Evolutionary conservation across 176 grass and related monocot genomes (phyloP).

Genomic region (Paspalum notatum): DNA sequence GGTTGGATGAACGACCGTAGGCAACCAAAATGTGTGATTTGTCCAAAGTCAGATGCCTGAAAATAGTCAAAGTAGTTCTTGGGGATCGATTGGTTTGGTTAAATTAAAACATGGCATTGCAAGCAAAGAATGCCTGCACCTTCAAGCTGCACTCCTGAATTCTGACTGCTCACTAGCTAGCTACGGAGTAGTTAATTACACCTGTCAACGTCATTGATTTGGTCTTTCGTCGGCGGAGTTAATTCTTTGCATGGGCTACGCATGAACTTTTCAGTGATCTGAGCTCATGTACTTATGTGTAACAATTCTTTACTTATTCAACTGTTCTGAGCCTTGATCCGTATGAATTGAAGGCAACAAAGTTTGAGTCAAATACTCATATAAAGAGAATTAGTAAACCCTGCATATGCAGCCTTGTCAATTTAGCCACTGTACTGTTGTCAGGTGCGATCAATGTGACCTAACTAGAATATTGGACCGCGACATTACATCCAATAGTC

Average conservation of each 20-base stretch:
- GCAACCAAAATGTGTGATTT: neutral
- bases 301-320: neutral
- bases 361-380: neutral
- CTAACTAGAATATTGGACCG: constrained; percentile 33
- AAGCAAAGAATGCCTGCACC: constrained; percentile 7
- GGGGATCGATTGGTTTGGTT: neutral
- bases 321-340: neutral
- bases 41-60: neutral
- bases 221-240: neutral
- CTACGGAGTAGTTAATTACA: neutral
- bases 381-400: constrained; percentile 6
- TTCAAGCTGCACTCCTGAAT: constrained; percentile 8
- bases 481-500: constrained; percentile 16
- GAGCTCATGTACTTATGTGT: neutral
- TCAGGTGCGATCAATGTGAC: constrained; percentile 34
- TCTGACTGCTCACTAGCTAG: neutral
- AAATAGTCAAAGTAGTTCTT: constrained; percentile 15
- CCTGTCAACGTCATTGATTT: constrained; percentile 7
- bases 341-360: constrained; percentile 7
- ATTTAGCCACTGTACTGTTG: constrained; percentile 3
- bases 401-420: constrained; percentile 3
- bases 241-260: neutral
- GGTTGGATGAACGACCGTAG: constrained; percentile 15
- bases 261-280: constrained; percentile 11
- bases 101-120: neutral